Base-by-base conservation (phyloP, 2,329 filamentous ascomycete genomes). In the Microdochium paspali region DNA sequence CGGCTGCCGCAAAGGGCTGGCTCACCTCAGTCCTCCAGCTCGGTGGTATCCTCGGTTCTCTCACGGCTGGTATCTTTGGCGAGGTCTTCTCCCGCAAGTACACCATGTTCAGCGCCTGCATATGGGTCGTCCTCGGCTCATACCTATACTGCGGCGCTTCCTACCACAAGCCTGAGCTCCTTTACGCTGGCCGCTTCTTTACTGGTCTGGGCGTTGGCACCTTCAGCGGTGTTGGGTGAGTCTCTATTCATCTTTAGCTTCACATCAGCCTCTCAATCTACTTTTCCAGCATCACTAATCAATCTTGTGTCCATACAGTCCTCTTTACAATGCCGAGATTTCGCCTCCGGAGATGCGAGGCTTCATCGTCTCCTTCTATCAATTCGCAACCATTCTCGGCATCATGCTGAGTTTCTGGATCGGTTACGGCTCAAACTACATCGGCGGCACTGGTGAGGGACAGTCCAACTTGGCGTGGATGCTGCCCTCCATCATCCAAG, bases 391-490 rank as follows among this genome's bases (percentile, higher is more conserved):
- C 47, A 73, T 77, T 31, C 70, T 72, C 44, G 79, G 73, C 2
- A 71, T 70, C 48, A 68, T 77, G 3, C 62, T 76, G 23, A 69
- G 74, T 1, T 79, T 70, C 54, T 79, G 72, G 70, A 74, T 75
- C 31, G 73, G 72, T 0, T 80, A 77, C 48, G 75, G 68, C 1
- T 77, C 73, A 1, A 59, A 64, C 5, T 62, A 65, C 51, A 66
- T 75, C 35, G 50, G 59, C 0, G 56, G 64, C 26, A 65, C 71
- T 52, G 64, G 62, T 57, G n/a, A n/a, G n/a, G n/a, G n/a, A n/a
- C n/a, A n/a, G n/a, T n/a, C n/a, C n/a, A n/a, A n/a, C n/a, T n/a
- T n/a, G n/a, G 58, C 71, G 3, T 75, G 67, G 54, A 63, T 71
- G 6, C 60, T 76, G 0, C 72, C 73, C 0, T 73, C 73, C 48